Evolutionary conservation across 2,329 filamentous ascomycete species (phyloP).

Genomic region (Dothiorella sarmentorum): DNA sequence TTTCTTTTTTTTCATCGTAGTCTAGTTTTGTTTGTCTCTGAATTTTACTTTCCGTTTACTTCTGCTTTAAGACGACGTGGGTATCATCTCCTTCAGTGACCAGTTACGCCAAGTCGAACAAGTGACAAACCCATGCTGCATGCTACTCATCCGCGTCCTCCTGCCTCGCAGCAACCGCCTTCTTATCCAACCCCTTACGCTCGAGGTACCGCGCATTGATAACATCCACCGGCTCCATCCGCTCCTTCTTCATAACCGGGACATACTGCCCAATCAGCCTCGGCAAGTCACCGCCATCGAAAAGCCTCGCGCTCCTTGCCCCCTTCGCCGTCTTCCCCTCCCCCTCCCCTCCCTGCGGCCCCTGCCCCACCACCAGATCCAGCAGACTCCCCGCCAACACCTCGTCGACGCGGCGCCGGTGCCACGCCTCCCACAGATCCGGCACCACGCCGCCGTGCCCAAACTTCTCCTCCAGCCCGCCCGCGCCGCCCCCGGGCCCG

Average conservation of each 20-base stretch:
- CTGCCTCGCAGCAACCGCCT: not conserved
- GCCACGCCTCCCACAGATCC: slow-evolving; percentile 79
- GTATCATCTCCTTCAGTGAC: not conserved
- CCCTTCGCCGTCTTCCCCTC: slow-evolving; percentile 10
- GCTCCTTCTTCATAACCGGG: slow-evolving; percentile 53
- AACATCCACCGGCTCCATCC: slow-evolving; percentile 57
- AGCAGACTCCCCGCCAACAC: slow-evolving; percentile 73
- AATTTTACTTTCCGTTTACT: too few species aligned
- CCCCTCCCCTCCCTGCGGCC: slow-evolving; percentile 23
- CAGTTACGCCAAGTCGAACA: not conserved
- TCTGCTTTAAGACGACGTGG: not conserved
- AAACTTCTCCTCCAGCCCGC: slow-evolving; percentile 33
- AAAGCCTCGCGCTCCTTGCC: slow-evolving; percentile 49
- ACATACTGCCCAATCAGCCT: slow-evolving; percentile 57
- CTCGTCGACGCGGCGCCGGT: slow-evolving; percentile 84
- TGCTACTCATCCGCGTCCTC: slow-evolving; percentile 14
- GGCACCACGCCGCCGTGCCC: slow-evolving; percentile 34
- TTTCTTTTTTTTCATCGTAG: not conserved
- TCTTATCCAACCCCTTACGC: slow-evolving; percentile 44
- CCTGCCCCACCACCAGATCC: slow-evolving; percentile 52
- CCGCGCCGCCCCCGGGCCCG: too few species aligned
- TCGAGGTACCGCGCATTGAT: slow-evolving; percentile 59
- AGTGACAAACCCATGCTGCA: too few species aligned
- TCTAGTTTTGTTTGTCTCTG: not conserved
- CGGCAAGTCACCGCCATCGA: slow-evolving; percentile 55